Percentiles rank a stretch among this genome's conserved stretches.
These are phyloP conservation scores for Platanus orientalis DNA, from an alignment of 164 flowering plant genomes.

Conservation along the genomic window DNA sequence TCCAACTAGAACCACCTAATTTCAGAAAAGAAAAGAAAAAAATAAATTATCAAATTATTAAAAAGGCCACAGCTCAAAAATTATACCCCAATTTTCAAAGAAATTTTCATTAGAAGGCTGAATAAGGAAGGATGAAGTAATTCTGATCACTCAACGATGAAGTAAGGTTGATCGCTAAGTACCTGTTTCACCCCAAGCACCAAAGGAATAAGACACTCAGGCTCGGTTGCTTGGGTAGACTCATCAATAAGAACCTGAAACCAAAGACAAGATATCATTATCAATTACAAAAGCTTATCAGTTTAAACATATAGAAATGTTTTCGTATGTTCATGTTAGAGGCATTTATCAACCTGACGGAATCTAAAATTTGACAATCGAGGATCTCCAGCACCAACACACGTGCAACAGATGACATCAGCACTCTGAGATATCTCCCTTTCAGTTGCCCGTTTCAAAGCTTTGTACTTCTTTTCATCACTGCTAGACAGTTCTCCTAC, in stretches of 20 bases:
- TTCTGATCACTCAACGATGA: background rate
- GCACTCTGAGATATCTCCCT: constrained; percentile 99
- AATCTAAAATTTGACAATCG: constrained; percentile 93
- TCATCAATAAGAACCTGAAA: constrained; percentile 96
- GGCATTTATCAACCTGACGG: constrained; percentile 69
- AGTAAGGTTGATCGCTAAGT: background rate
- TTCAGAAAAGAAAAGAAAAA: background rate
- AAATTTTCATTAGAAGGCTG: background rate
- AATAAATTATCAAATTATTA: background rate
- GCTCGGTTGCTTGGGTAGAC: constrained; percentile 98
- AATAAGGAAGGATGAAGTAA: too few relatives aligned
- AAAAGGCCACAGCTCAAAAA: background rate
- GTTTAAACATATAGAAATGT: background rate
- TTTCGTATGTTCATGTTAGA: background rate
- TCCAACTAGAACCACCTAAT: constrained; percentile 94
- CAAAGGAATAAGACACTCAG: constrained; percentile 97
- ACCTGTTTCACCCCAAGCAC: constrained; percentile 99
- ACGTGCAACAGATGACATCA: constrained; percentile 99
- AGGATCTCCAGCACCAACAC: constrained; percentile 99
- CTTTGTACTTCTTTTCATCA: constrained; percentile 98
- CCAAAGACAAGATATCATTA: constrained; percentile 1
- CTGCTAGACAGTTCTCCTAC: constrained; percentile 91
- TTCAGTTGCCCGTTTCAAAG: constrained; percentile 94
- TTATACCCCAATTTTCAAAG: background rate
- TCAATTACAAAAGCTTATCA: background rate